Base-by-base conservation (phyloP, 495 filamentous ascomycete species). In the Podospora anserina region DNA sequence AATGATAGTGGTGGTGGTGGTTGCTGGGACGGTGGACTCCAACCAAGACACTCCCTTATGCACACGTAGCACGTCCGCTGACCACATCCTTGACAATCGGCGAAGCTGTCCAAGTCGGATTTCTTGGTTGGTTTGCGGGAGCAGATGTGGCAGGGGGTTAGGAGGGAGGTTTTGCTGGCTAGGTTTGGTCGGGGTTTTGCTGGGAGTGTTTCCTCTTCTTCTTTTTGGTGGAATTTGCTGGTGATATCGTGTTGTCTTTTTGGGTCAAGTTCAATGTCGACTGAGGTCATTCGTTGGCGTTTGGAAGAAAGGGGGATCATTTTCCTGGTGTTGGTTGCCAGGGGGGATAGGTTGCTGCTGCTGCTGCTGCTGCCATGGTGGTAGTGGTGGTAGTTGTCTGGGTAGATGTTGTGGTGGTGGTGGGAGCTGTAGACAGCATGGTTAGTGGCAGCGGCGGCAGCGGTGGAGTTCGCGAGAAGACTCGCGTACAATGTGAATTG, bases 81-180 rank as follows among this genome's bases (percentile, higher is more conserved):
- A n/a, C 79, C 78, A 66, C 82, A 84, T 5, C 78, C 82, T 64
- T 78, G 73, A 65, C 82, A 84, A 66, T 83, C 76, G 57, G 80
- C 78, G 65, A 80, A 84, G 34, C 77, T 79, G 67, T 84, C 82
- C 54, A 83, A 79, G 68, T 84, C 80, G 53, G 79, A 77, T 64
- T 80, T 83, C 75, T 79, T 83, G 68, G 71, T 80, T 0, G 82
- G 82, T 55, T 80, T 79, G 32, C 82, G 79, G 69, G 73, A 79
- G 74, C 82, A 84, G 66, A 84, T 81, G 74, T 84, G 81, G 68
- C 82, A 84, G 16, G 81, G 78, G 64, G 66, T 78, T 62, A 82
- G 78, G 1, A 76, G 66, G 0, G 72, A 0, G 72, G 61, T 2
- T 49, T 54, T 34, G 66, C 62, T 66, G 32, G 49, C 59, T 62